Percentiles rank a stretch among this genome's conserved stretches.
Evolutionary conservation across 192 early-diverging fungal species (phyloP).

Genomic region (Linnemannia zychae): DNA sequence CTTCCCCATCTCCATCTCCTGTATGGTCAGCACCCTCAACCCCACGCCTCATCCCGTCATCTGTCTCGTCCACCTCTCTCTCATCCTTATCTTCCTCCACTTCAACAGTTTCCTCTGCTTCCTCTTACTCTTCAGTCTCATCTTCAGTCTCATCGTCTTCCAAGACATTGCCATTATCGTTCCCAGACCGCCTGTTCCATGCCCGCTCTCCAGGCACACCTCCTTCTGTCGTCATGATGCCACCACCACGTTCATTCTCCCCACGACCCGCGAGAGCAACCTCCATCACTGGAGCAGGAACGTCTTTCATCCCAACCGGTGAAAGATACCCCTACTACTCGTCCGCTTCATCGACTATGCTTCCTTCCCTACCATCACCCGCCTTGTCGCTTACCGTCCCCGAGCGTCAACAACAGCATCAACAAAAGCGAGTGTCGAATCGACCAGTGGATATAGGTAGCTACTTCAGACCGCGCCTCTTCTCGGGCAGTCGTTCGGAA

Average conservation of each 20-base stretch:
- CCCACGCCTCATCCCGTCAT: background rate
- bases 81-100: background rate
- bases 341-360: background rate
- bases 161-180: background rate
- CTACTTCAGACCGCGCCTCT: background rate
- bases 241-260: background rate
- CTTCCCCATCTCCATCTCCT: slow-evolving; percentile 7
- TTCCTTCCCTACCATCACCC: background rate
- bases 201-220: background rate
- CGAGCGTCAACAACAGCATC: background rate
- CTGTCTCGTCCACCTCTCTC: background rate
- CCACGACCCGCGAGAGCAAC: background rate
- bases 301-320: background rate
- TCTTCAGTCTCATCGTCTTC: background rate
- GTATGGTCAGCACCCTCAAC: background rate
- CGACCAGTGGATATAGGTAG: background rate
- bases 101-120: background rate
- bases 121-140: background rate
- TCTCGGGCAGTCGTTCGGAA: background rate
- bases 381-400: background rate
- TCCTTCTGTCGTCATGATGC: background rate
- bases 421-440: background rate
- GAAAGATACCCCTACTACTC: background rate
- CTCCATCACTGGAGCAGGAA: background rate
- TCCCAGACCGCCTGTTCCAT: slow-evolving; percentile 11